phyloP scores from a whole-genome alignment of 306 rosid species.

The Glycine tomentella region DNA sequence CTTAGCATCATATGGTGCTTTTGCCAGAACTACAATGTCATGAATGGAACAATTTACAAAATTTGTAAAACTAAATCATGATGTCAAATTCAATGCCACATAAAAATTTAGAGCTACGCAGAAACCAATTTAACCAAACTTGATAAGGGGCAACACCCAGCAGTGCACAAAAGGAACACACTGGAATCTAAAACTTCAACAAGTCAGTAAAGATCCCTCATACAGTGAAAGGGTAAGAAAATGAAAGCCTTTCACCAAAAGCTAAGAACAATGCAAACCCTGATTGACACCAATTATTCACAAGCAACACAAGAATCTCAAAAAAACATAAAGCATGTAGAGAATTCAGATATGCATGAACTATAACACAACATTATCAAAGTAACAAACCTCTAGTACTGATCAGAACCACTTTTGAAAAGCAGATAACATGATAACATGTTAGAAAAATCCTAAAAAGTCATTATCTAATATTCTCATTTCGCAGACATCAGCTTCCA shows the following conservation, averaged over 20 bases:
- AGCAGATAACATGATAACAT: background rate
- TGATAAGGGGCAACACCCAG: constrained; percentile 20
- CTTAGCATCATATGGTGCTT: background rate
- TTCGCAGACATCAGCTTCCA: background rate
- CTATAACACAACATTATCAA: background rate
- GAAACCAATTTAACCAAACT: background rate
- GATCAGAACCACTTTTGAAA: background rate
- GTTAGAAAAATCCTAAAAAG: background rate
- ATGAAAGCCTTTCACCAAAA: background rate
- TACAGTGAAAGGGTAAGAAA: background rate
- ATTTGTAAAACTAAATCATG: background rate
- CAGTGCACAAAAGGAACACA: constrained; percentile 1
- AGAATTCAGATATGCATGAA: constrained; percentile 18
- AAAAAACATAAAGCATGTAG: background rate
- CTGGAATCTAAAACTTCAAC: constrained; percentile 13
- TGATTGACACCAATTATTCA: background rate
- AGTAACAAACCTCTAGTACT: background rate
- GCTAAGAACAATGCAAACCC: background rate
- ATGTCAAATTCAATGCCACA: background rate
- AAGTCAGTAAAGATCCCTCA: background rate
- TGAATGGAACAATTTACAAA: background rate
- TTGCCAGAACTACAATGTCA: constrained; percentile 9
- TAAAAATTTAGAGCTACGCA: background rate
- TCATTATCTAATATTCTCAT: background rate
- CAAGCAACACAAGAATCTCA: background rate